Evolutionary conservation across 768 basidiomycete genomes (phyloP).

Genomic region (Boletus patriciae): DNA sequence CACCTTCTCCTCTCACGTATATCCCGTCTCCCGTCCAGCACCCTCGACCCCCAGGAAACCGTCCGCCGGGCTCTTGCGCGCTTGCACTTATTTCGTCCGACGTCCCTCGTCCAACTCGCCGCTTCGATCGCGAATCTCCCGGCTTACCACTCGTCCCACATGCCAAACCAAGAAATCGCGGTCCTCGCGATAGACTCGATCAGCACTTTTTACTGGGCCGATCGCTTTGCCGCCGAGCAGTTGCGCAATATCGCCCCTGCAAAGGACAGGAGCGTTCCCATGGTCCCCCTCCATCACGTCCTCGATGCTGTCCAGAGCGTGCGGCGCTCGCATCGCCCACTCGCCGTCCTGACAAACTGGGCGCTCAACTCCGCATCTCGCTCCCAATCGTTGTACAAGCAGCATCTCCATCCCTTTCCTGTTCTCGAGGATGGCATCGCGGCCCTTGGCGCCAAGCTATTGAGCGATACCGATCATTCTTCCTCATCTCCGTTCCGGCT

Average conservation of each 20-base stretch:
- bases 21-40: conserved; percentile 21
- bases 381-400: conserved; percentile 41
- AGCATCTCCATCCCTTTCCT: conserved; percentile 53
- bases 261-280: conserved; percentile 8
- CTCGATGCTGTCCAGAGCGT: conserved; percentile 48
- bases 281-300: conserved; percentile 45
- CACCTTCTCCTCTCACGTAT: conserved; percentile 52
- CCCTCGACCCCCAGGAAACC: conserved; percentile 27
- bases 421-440: conserved; percentile 17
- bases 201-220: conserved; percentile 75
- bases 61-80: conserved; percentile 46
- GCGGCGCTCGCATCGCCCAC: conserved; percentile 47
- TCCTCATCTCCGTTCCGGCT: conserved; percentile 33
- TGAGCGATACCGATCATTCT: conserved; percentile 9
- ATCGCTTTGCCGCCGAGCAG: conserved; percentile 65
- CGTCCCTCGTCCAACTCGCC: conserved; percentile 67
- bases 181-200: conserved; percentile 75
- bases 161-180: conserved; percentile 57
- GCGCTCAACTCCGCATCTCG: conserved; percentile 40
- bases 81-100: conserved; percentile 69
- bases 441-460: conserved; percentile 16
- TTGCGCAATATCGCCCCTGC: conserved; percentile 28
- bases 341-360: conserved; percentile 65
- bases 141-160: conserved; percentile 47
- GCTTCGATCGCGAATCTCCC: conserved; percentile 61